A percentile compares a stretch with the other conserved stretches of the same genome.
Evolutionary conservation across 345 rosid genomes (phyloP).

Genomic region (Gossypium rotundifolium): DNA sequence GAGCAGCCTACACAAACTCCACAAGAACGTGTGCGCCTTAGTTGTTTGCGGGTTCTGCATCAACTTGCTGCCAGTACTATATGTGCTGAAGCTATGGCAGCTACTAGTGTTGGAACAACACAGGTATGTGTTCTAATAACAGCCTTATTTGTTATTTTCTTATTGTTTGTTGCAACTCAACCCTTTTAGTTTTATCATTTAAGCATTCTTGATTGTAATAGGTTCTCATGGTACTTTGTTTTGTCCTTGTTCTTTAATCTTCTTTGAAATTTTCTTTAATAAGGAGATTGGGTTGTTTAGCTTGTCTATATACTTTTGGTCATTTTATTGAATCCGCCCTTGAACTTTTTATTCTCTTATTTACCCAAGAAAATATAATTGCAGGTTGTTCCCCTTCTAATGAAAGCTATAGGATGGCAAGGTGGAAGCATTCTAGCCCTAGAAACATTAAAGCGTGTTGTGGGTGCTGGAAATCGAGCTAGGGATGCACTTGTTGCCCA

Average conservation of each 20-base stretch:
- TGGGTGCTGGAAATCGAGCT: constrained; percentile 97
- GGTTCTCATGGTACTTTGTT: background rate
- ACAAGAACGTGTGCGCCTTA: constrained; percentile 95
- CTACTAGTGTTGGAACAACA: constrained; percentile 89
- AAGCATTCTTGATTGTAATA: background rate
- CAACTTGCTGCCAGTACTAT: constrained; percentile 96
- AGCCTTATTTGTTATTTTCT: constrained; percentile 6
- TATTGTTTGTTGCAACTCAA: background rate
- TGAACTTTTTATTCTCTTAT: background rate
- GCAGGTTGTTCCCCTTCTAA: constrained; percentile 97
- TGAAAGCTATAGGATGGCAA: constrained; percentile 99
- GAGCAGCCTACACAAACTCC: constrained; percentile 76
- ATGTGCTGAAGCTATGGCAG: constrained; percentile 99
- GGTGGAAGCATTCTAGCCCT: constrained; percentile 99
- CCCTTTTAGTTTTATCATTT: background rate
- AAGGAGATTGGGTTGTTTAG: background rate
- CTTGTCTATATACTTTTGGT: background rate
- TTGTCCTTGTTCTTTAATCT: background rate
- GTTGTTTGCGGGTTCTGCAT: constrained; percentile 95
- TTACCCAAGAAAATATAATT: constrained; percentile 16
- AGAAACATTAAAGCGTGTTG: constrained; percentile 93
- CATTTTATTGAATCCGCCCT: background rate
- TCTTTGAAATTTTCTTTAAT: background rate
- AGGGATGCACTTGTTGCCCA: constrained; percentile 99
- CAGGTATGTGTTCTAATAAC: constrained; percentile 43